Evolutionary conservation across 441 rosid species (phyloP).

Genomic region (Bruguiera hainesii): DNA sequence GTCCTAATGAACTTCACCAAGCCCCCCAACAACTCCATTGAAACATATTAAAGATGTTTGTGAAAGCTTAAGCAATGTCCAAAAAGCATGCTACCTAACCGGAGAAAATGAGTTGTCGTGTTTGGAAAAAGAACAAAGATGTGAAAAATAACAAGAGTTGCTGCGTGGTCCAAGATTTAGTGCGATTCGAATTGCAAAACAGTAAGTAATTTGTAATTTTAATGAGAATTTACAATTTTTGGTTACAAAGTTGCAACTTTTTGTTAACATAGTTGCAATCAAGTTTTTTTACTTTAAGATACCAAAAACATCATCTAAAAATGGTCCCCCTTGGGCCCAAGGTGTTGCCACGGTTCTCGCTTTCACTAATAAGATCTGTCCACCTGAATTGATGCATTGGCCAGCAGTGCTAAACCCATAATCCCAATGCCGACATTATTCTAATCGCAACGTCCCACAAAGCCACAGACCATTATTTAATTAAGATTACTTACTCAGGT

Average conservation of each 20-base stretch:
- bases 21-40: constrained; percentile 39
- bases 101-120: neutral
- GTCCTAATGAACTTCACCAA: constrained; percentile 21
- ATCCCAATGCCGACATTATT: constrained; percentile 34
- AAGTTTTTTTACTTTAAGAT: no score
- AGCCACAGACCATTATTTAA: neutral
- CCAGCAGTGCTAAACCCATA: constrained; percentile 14
- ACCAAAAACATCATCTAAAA: no score
- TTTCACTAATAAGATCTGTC: constrained; percentile 19
- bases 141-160: no score
- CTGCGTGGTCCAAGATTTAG: no score
- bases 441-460: constrained; percentile 12
- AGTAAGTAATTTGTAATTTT: no score
- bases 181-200: no score
- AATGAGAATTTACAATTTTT: no score
- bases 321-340: neutral
- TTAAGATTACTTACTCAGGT: constrained; percentile 16
- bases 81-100: constrained; percentile 11
- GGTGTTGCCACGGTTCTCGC: constrained; percentile 26
- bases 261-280: no score
- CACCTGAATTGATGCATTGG: constrained; percentile 30
- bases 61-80: constrained; percentile 23
- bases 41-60: constrained; percentile 7
- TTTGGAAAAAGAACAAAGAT: neutral
- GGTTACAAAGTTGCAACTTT: no score